These are phyloP conservation scores for Mrakia gelida DNA, from an alignment of 768 basidiomycete species.

Conservation along the genomic window DNA sequence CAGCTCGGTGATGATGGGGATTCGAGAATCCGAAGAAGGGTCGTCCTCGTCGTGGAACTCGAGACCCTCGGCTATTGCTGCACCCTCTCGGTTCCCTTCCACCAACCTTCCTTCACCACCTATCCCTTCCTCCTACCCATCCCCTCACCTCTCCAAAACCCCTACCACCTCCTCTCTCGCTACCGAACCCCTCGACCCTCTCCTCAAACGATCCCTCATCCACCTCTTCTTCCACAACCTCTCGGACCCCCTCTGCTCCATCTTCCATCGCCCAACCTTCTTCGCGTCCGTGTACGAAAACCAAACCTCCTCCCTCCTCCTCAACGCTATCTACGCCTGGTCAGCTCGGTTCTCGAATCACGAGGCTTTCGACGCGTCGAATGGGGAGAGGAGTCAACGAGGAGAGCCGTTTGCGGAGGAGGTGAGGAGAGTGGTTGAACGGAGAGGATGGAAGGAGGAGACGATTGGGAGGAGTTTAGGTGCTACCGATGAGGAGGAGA, in stretches of 20 bases:
- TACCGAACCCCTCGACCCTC: not conserved
- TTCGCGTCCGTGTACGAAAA: not conserved
- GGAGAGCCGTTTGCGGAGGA: conserved; percentile 22
- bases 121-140: not conserved
- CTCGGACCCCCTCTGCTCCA: conserved; percentile 22
- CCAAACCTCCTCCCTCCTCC: conserved; percentile 2
- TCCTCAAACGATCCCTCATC: conserved; percentile 29
- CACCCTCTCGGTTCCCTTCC: not conserved
- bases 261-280: conserved; percentile 28
- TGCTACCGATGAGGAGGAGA: conserved; percentile 4
- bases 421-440: conserved; percentile 8
- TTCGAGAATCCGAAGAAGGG: not conserved
- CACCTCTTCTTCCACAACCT: conserved; percentile 23
- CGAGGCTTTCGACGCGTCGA: not conserved
- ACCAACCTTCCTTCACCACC: not conserved
- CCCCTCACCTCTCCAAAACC: not conserved
- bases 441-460: conserved; percentile 8
- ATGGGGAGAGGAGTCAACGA: conserved; percentile 8
- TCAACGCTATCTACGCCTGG: conserved; percentile 24
- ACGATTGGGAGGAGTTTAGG: not conserved
- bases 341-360: conserved; percentile 22
- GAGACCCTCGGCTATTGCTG: not conserved
- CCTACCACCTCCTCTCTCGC: not conserved
- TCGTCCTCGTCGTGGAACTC: not conserved
- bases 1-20: not conserved